A percentile compares a stretch with the other conserved stretches of the same genome.
These are phyloP conservation scores for Colletotrichum eremochloae DNA, from an alignment of 2,329 filamentous ascomycete species.

Conservation along the genomic window DNA sequence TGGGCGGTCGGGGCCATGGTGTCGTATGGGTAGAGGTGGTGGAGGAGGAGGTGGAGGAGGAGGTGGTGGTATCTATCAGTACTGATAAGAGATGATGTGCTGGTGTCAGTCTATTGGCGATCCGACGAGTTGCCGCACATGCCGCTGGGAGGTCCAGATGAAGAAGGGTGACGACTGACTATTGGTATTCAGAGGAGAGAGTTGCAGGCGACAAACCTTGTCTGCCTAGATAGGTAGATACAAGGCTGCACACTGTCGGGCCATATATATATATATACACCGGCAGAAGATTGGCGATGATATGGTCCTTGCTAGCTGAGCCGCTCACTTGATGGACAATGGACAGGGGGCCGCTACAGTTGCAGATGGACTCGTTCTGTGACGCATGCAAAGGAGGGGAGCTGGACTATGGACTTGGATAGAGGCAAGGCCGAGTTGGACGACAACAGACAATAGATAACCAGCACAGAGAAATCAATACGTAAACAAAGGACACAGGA, in stretches of 20 bases:
- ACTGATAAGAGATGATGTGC: constrained; percentile 19
- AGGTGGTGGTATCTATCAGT: background rate
- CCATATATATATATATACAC: background rate
- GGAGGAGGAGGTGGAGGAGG: too few relatives aligned
- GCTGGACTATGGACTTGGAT: too few relatives aligned
- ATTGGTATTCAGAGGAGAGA: too few relatives aligned
- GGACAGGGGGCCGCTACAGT: background rate
- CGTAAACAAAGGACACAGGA: too few relatives aligned
- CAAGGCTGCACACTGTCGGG: background rate
- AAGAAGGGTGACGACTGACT: background rate
- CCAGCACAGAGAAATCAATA: background rate
- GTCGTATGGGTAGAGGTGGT: too few relatives aligned
- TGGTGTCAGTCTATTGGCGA: constrained; percentile 20
- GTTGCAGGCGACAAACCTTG: background rate
- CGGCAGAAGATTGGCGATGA: background rate
- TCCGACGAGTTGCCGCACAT: constrained; percentile 10
- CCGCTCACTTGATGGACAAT: constrained; percentile 1
- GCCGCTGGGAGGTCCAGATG: constrained; percentile 1
- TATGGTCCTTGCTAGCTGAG: background rate
- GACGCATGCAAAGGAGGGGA: background rate
- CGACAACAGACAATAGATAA: too few relatives aligned
- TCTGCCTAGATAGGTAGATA: background rate
- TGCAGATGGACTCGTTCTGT: background rate
- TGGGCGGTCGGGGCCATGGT: background rate
- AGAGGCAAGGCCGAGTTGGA: too few relatives aligned